Evolutionary conservation across 306 rosid species (phyloP).

Genomic region (Echinosophora koreensis): DNA sequence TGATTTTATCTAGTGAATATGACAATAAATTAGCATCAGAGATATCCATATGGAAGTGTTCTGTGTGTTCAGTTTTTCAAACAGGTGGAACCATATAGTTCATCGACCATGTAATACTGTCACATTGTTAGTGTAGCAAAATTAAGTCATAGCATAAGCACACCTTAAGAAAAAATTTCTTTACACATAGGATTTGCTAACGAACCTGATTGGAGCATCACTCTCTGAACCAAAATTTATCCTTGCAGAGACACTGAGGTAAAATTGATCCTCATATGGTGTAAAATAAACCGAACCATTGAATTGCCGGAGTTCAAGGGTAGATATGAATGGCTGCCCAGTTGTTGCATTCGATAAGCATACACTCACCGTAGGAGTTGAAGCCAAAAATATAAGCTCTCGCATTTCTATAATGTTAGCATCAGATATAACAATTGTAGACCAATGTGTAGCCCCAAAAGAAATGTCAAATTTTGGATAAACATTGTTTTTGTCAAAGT

Average conservation of each 20-base stretch:
- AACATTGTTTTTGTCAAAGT: slow-evolving; percentile 85
- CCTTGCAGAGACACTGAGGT: slow-evolving; percentile 97
- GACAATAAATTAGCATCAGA: slow-evolving; percentile 10
- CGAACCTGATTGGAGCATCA: slow-evolving; percentile 78
- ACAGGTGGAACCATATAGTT: slow-evolving; percentile 12
- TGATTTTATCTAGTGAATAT: slow-evolving; percentile 6
- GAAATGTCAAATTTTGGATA: slow-evolving; percentile 95
- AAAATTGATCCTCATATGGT: slow-evolving; percentile 64
- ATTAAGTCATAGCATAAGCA: slow-evolving; percentile 6
- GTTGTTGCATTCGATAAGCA: slow-evolving; percentile 99
- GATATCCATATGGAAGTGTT: slow-evolving; percentile 2
- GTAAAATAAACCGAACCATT: slow-evolving; percentile 87
- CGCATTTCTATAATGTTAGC: slow-evolving; percentile 63
- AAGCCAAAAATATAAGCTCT: slow-evolving; percentile 91
- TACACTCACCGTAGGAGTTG: slow-evolving; percentile 75
- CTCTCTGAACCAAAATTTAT: slow-evolving; percentile 91
- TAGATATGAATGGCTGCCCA: slow-evolving; percentile 92
- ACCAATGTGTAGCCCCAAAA: slow-evolving; percentile 93
- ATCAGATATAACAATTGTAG: slow-evolving; percentile 90
- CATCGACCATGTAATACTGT: background rate
- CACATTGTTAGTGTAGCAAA: background rate
- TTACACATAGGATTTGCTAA: background rate
- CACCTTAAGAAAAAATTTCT: background rate
- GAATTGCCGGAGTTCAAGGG: slow-evolving; percentile 97
- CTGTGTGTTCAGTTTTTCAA: background rate